phyloP scores from a whole-genome alignment of 202 grass and related monocot genomes.

The Carex sylvatica region DNA sequence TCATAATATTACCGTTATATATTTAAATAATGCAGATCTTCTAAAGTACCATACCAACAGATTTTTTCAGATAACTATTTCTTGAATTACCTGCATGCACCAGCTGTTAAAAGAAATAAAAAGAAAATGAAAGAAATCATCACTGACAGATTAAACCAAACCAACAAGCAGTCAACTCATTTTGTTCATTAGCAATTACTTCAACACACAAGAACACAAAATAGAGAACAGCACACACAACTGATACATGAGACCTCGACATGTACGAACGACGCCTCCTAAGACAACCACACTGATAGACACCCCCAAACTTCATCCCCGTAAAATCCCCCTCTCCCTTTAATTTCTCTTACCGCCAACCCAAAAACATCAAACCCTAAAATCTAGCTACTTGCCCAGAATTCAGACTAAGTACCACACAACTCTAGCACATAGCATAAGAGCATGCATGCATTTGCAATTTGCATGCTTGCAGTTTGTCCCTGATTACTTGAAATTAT shows the following conservation, averaged over 20 bases:
- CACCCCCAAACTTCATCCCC: not conserved
- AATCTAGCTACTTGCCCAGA: no score
- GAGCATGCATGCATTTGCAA: not conserved
- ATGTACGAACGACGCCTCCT: no score
- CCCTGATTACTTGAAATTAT: no score
- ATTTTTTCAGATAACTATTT: not conserved
- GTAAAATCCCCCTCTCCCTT: not conserved
- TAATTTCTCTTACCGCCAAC: slow-evolving; percentile 2
- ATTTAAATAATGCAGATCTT: not conserved
- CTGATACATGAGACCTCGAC: no score
- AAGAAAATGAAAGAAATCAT: not conserved
- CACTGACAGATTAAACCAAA: not conserved
- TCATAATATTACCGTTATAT: no score
- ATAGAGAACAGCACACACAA: slow-evolving; percentile 1
- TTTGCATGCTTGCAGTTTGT: no score
- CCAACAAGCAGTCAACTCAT: not conserved
- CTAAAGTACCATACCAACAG: not conserved
- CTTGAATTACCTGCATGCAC: not conserved
- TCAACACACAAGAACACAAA: slow-evolving; percentile 16
- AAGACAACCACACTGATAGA: no score
- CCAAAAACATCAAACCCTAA: slow-evolving; percentile 14
- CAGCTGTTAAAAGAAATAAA: not conserved
- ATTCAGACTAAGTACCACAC: not conserved
- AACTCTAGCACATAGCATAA: not conserved
- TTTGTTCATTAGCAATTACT: slow-evolving; percentile 17